Conservation (phyloP, 129 eudicot genomes). For the Solidago caesia region DNA sequence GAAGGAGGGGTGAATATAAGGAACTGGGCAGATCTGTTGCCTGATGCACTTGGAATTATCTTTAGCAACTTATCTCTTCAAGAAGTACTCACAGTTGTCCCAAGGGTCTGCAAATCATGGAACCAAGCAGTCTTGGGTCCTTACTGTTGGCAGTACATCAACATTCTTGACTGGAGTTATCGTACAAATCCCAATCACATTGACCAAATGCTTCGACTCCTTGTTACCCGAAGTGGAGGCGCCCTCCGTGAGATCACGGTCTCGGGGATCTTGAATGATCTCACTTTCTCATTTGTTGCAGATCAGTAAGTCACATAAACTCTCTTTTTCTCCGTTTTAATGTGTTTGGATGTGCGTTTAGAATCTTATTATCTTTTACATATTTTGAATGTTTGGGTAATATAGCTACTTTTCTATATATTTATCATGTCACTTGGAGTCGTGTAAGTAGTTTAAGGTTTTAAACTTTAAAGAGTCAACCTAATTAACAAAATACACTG, state of each 20-base stretch:
- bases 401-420: not conserved
- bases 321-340: not conserved
- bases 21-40: constrained; percentile 52
- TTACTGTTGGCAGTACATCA: constrained; percentile 78
- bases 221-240: constrained; percentile 53
- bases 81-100: constrained; percentile 56
- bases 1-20: constrained; percentile 40
- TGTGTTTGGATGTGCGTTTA: constrained; percentile 7
- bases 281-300: constrained; percentile 57
- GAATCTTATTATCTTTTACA: not conserved
- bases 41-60: constrained; percentile 74
- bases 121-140: constrained; percentile 58
- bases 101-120: constrained; percentile 80
- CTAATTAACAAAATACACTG: no score
- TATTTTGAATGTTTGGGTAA: not conserved
- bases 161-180: constrained; percentile 71
- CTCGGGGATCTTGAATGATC: constrained; percentile 52
- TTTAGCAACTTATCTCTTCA: constrained; percentile 55
- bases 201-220: constrained; percentile 60
- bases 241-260: constrained; percentile 54
- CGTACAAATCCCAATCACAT: constrained; percentile 36
- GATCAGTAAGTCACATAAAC: constrained; percentile 51
- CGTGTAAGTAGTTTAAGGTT: no score
- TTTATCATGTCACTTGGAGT: no score
- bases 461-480: no score